Base-by-base conservation (phyloP, 139 green algal species). In the Limnomonas spitsbergensis region DNA sequence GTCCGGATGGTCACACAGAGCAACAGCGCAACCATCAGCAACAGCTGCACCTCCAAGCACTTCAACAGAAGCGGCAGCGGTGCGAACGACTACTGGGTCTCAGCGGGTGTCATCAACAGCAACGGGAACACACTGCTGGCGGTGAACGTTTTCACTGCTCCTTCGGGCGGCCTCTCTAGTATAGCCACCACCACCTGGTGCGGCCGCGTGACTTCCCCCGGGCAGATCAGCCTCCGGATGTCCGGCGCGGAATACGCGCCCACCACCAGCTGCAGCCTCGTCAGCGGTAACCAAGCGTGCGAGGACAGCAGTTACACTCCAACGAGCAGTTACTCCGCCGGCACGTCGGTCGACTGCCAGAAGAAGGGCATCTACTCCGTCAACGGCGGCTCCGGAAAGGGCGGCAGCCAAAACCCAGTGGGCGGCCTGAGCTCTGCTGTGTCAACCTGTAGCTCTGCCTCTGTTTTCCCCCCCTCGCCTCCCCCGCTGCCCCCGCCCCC, bases 401-500 rank as follows among this genome's bases (percentile, higher is more conserved):
- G 47, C 14, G 47, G 47, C 47, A 61, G 47, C 47, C 14, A 20
- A 29, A 61, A 61, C 20, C 47, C 47, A 29, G 47, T 61, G 20
- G 47, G 47, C 14, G 47, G 47, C 47, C 47, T 61, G 47, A 61
- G 47, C 20, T 61, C 47, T 29, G 20, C 47, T 20, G 20, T 20
- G 14, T 29, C 14, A 14, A 61, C 47, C 47, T 61, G 47, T 20
- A 61, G 47, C 47, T 61, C 47, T 61, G 47, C 47, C 14, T 29
- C 47, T 61, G 14, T 29, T 20, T 61, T 72, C 61, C 27, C 61
- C 6, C 61, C 61, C 7, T 24, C 26, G 27, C 61, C 61, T 34
- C 61, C 61, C 7, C 61, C 61, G 26, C 61, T 72, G 26, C 61
- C 61, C 27, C 61, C 61, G 61, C 61, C 61, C 7, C 61, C 61